These are phyloP conservation scores for Endocarpon pusillum DNA, from an alignment of 495 filamentous ascomycete species.

Conservation along the genomic window DNA sequence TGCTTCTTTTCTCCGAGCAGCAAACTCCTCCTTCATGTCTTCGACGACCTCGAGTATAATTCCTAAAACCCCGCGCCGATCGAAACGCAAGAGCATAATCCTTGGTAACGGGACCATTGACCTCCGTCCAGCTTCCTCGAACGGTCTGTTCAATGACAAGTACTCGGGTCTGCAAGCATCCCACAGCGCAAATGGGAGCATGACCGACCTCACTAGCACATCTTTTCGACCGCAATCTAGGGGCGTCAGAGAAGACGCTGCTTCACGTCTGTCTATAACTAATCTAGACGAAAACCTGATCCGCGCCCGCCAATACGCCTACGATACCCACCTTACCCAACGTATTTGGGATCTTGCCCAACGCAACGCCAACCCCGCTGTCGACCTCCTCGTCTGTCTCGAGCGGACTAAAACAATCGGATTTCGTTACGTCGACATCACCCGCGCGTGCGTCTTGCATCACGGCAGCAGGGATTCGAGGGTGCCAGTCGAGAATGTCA, in stretches of 20 bases:
- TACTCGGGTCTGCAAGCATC: background rate
- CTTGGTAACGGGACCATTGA: conserved; percentile 12
- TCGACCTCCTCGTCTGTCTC: conserved; percentile 82
- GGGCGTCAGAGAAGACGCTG: background rate
- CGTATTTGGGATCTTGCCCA: conserved; percentile 93
- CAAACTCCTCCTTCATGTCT: conserved; percentile 87
- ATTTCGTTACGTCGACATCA: conserved; percentile 94
- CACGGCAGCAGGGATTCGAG: conserved; percentile 83
- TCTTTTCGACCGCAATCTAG: too few relatives aligned
- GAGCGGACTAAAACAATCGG: conserved; percentile 85
- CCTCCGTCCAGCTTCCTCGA: background rate
- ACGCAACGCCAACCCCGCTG: conserved; percentile 78
- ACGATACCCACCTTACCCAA: conserved; percentile 74
- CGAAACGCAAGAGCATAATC: conserved; percentile 40
- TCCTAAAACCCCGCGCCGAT: conserved; percentile 49
- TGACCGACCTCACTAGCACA: background rate
- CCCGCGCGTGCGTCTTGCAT: conserved; percentile 74
- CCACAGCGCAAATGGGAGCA: background rate
- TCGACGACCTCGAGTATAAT: conserved; percentile 83
- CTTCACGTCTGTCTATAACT: background rate
- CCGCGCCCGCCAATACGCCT: conserved; percentile 57
- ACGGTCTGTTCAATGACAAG: conserved; percentile 1
- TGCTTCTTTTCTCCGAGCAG: conserved; percentile 79
- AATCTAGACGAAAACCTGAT: background rate
- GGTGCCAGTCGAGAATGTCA: conserved; percentile 87